phyloP scores from a whole-genome alignment of 495 filamentous ascomycete species.

The Bryoglossum gracile region DNA sequence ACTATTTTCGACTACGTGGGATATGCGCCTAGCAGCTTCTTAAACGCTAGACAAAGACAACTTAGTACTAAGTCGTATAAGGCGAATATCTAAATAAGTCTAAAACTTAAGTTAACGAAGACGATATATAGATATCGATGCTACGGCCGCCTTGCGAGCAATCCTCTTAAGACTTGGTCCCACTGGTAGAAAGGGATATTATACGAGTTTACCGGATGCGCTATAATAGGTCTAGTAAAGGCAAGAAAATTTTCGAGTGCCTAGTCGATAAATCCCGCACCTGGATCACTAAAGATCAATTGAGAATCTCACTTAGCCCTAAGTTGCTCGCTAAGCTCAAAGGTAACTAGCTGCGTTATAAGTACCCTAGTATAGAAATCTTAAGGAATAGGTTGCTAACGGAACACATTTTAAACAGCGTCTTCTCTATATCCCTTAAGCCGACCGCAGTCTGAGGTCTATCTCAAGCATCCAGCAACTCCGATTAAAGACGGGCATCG shows the following conservation, averaged over 20 bases:
- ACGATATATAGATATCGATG: not conserved
- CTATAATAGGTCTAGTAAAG: not conserved
- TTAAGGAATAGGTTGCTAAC: too few species aligned
- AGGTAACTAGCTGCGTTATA: too few species aligned
- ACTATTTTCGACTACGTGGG: too few species aligned
- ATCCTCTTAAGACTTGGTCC: not conserved
- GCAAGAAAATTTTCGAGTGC: constrained; percentile 4
- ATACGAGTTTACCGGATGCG: not conserved
- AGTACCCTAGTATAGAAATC: not conserved
- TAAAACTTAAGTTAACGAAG: not conserved
- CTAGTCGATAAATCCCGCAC: not conserved
- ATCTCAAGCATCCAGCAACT: too few species aligned
- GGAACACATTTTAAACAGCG: not conserved
- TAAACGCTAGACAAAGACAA: not conserved
- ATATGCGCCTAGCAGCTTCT: too few species aligned
- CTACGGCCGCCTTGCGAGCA: not conserved
- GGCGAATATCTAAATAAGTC: not conserved
- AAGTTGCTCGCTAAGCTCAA: not conserved
- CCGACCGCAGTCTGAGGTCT: not conserved
- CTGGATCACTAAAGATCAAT: not conserved
- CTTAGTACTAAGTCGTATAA: not conserved
- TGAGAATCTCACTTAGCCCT: not conserved
- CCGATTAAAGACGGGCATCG: not conserved
- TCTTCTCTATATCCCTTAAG: not conserved
- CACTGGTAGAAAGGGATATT: too few species aligned